Conservation (phyloP, 495 filamentous ascomycete species). For the Letharia lupina region DNA sequence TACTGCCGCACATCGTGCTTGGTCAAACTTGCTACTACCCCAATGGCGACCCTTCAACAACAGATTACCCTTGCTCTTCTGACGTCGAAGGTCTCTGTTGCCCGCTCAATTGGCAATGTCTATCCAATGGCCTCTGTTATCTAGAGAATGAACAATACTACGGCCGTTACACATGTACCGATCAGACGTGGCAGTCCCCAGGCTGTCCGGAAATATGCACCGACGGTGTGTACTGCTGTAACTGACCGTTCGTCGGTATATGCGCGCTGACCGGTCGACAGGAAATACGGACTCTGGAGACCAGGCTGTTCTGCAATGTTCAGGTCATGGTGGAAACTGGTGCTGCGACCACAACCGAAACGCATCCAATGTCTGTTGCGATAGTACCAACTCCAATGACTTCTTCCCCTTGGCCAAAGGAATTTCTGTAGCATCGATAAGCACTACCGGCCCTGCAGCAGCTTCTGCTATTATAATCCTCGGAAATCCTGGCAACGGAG, state of each 20-base stretch:
- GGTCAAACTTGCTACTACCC: conserved; percentile 22
- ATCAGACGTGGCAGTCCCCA: conserved; percentile 21
- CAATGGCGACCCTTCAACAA: conserved; percentile 18
- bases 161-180: conserved; percentile 25
- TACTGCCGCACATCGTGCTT: neutral
- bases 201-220: conserved; percentile 24
- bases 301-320: conserved; percentile 16
- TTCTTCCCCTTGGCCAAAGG: neutral
- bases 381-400: conserved; percentile 6
- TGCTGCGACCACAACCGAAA: conserved; percentile 18
- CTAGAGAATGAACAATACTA: conserved; percentile 16
- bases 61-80: conserved; percentile 18
- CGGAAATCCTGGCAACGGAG: neutral
- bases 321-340: neutral
- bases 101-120: conserved; percentile 21
- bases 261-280: neutral
- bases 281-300: conserved; percentile 5
- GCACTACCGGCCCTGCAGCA: neutral
- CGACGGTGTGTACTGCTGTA: neutral
- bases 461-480: neutral
- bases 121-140: conserved; percentile 24
- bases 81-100: conserved; percentile 23
- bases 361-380: conserved; percentile 11
- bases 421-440: neutral
- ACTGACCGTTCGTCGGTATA: no score